Evolutionary conservation across 164 flowering plant species (phyloP).

Genomic region (Tinospora cordifolia): DNA sequence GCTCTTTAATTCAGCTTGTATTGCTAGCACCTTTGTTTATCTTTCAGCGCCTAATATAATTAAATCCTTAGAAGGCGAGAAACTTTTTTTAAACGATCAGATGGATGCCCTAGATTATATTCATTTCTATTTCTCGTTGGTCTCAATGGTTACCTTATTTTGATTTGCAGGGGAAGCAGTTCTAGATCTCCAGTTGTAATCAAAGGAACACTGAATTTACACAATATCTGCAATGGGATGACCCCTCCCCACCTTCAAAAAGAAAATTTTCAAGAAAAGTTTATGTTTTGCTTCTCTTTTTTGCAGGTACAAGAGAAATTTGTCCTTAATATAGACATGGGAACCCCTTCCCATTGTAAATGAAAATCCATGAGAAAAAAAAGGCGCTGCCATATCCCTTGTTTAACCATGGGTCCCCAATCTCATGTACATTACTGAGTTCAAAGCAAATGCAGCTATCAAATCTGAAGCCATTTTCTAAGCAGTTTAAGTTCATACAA

Average conservation of each 20-base stretch:
- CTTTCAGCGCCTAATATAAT: neutral
- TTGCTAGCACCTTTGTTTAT: neutral
- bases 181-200: slow-evolving; percentile 24
- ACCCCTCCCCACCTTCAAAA: neutral
- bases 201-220: neutral
- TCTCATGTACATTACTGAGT: neutral
- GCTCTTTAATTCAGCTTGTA: neutral
- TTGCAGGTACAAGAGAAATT: slow-evolving; percentile 2
- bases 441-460: neutral
- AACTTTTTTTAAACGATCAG: neutral
- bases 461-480: neutral
- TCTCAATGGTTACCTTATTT: neutral
- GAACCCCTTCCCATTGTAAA: slow-evolving; percentile 8
- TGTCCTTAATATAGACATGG: neutral
- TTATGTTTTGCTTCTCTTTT: neutral
- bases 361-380: slow-evolving; percentile 9
- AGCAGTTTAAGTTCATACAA: neutral
- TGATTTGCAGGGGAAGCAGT: slow-evolving; percentile 37
- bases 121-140: neutral
- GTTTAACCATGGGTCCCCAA: neutral
- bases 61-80: neutral
- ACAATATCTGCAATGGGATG: neutral
- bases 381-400: neutral
- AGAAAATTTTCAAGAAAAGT: neutral
- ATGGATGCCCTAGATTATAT: neutral